Base-by-base conservation (phyloP, 2,329 filamentous ascomycete genomes). In the Calycina herbarum region DNA sequence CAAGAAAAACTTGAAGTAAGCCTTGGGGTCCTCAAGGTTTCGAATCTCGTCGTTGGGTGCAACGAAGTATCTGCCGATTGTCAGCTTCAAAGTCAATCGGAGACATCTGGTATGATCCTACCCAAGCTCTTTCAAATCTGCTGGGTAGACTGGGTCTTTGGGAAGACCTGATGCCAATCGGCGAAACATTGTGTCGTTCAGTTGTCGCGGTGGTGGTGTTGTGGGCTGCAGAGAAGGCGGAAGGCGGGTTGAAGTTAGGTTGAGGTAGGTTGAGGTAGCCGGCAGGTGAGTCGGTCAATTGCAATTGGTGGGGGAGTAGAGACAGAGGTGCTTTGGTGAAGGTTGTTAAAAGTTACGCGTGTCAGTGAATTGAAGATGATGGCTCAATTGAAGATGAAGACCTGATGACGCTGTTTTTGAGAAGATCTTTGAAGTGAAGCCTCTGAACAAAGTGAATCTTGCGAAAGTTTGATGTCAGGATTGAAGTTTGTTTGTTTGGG, bases 41-140 rank as follows among this genome's bases (percentile, higher is more conserved):
- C 91, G 88, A 67, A 97, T 85, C 73, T 94, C 87, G 70, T 94
- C 92, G 0, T 87, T 78, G 0, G 88, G 83, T 71, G 92, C 93
- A 78, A 96, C 78, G 75, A 92, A 94, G 78, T 93, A 96, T 56
- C 92, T 94, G 66, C 24, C 7, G 27, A 56, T 57, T 8, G 20
- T 67, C 54, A 62, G 54, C 51, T 42, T 64, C 59, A 38, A 68
- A 17, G 67, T 60, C 61, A 63, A 48, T 33, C 24, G 17, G 20
- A 42, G 35, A 24, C 27, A 27, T 59, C 59, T 57, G 10, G 38
- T 29, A 29, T 35, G n/a, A 35, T 38, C 82, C 72, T 80, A 94
- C 90, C 93, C 94, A 3, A 98, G 86, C 62, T 85, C 80, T 66
- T 86, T 79, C 33, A 98, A 80, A 71, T 91, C 81, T 0, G 82